Evolutionary conservation across 208 protist species (phyloP), one percentile per base, ranked within the genome.

Genomic region (Crithidia sp.): DNA sequence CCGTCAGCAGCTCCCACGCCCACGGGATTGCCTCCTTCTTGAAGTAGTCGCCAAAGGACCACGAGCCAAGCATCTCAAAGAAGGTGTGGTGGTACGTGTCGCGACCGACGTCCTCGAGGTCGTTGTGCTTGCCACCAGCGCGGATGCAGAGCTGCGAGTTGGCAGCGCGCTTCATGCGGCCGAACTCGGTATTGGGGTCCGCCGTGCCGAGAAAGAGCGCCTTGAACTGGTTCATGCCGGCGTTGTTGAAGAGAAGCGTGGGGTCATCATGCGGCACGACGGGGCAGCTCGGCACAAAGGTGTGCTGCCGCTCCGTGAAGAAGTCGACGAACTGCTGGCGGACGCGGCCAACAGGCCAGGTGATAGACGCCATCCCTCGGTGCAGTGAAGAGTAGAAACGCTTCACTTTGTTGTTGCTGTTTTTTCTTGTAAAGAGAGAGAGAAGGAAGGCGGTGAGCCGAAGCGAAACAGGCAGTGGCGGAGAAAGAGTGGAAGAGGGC

Each of bases 1-100:
- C 83, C 14, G 98, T 99, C 19, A 99, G 87, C 57, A 99, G 87
- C 75, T 99, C 98, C 96, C 96, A 99, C 7, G 98, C 92, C 98
- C 91, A 99, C 41, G 47, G 75, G 67, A 99, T 99, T 47, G 98
- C 98, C 62, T 99, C 98, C 64, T 92, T 87, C 85, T 99, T 99
- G 88, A 99, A 99, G 81, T 99, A 99, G 81, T 99, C 97, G 39
- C 98, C 98, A 83, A 99, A 99, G 37, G 96, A 99, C 98, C 98
- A 99, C 71, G 96, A 99, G 58, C 98, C 98, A n/a, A 99, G 92
- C 99, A 99, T 99, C 80, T 99, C 99, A 89, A 99, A 99, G 84
- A 99, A 99, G 43, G 99, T 99, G 88, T 99, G 99, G 86, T 99
- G 99, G 79, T 99, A 99, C 44, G 96, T 98, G 80, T 99, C 98